phyloP scores from a whole-genome alignment of 202 grass and related monocot species.

The Panicum virgatum region DNA sequence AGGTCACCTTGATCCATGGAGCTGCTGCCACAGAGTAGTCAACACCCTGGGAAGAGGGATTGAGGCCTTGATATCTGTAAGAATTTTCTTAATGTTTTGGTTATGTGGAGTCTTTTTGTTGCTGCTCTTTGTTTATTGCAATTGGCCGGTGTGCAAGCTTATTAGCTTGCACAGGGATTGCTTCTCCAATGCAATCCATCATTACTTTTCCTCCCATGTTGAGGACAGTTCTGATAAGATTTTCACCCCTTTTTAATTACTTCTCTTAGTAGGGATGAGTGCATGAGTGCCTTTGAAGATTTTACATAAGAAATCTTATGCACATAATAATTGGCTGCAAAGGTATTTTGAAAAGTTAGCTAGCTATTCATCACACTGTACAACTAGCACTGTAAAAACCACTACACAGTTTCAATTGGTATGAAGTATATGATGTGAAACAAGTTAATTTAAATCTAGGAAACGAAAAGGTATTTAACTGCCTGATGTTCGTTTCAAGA shows the following conservation, averaged over 20 bases:
- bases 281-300: conserved; percentile 5
- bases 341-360: not conserved
- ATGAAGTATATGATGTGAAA: no score
- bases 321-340: not conserved
- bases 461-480: not conserved
- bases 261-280: not conserved
- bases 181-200: conserved; percentile 48
- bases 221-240: conserved; percentile 42
- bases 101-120: conserved; percentile 31
- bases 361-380: not conserved
- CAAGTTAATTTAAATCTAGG: no score
- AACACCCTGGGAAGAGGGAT: conserved; percentile 40
- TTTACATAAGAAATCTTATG: not conserved
- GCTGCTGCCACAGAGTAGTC: conserved; percentile 43
- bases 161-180: conserved; percentile 42
- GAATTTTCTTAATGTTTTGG: conserved; percentile 23
- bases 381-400: not conserved
- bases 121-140: conserved; percentile 34
- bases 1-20: conserved; percentile 37
- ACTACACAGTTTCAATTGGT: no score
- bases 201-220: conserved; percentile 22
- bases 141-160: conserved; percentile 33
- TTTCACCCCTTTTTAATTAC: conserved; percentile 40
- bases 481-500: not conserved
- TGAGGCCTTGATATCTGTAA: conserved; percentile 25